Evolutionary conservation across 1,139 yeast genomes (phyloP).

Genomic region (Candida pseudoviswanathii): DNA sequence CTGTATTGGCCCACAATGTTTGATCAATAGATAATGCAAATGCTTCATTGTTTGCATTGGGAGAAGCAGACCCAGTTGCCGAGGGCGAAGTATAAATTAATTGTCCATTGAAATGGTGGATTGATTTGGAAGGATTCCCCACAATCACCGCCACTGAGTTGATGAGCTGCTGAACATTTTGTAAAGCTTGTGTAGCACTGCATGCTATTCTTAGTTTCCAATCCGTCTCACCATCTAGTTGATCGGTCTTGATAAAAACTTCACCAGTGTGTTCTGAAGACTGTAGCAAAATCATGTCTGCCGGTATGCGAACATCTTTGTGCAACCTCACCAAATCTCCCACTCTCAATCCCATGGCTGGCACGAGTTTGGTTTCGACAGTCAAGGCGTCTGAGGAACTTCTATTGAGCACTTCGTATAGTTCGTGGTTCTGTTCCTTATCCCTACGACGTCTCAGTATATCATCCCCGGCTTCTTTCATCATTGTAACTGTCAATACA

Average conservation of each 20-base stretch:
- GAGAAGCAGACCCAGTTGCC: constrained; percentile 21
- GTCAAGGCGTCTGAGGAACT: constrained; percentile 20
- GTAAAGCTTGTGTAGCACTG: constrained; percentile 63
- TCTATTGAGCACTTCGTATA: constrained; percentile 67
- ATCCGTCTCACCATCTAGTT: constrained; percentile 97
- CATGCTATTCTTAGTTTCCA: constrained; percentile 91
- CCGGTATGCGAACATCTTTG: constrained; percentile 88
- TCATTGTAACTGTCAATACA: constrained; percentile 89
- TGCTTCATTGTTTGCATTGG: constrained; percentile 41
- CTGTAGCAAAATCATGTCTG: constrained; percentile 84
- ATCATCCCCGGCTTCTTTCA: constrained; percentile 95
- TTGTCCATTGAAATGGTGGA: constrained; percentile 79
- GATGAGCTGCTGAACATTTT: constrained; percentile 38
- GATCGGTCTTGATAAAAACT: constrained; percentile 94
- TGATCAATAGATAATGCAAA: constrained; percentile 83
- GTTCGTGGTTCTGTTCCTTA: constrained; percentile 81
- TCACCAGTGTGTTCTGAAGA: constrained; percentile 86
- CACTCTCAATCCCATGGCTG: constrained; percentile 71
- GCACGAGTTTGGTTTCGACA: constrained; percentile 40
- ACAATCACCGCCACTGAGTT: constrained; percentile 58
- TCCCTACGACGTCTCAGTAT: constrained; percentile 88
- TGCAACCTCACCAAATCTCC: constrained; percentile 85
- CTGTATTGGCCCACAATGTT: constrained; percentile 98
- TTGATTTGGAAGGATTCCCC: constrained; percentile 78
- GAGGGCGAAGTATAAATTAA: constrained; percentile 46